These are phyloP conservation scores for Litsea cubeba DNA, from an alignment of 164 flowering plant species.

Conservation along the genomic window DNA sequence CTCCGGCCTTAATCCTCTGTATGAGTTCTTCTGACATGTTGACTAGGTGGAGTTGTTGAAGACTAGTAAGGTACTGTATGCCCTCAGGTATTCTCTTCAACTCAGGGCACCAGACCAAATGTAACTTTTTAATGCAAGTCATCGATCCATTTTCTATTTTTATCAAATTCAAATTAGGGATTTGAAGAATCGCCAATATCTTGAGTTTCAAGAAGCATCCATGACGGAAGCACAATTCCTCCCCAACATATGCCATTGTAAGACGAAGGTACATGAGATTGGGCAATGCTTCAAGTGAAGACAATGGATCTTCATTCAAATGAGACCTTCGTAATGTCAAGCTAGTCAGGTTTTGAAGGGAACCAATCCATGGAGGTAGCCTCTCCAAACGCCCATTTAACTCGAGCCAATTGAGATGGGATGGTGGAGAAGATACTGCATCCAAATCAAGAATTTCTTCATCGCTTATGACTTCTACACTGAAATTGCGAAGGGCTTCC, in stretches of 20 bases:
- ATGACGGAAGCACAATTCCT: not conserved
- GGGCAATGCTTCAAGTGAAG: not conserved
- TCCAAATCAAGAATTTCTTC: slow-evolving; percentile 2
- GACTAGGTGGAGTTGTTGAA: slow-evolving; percentile 22
- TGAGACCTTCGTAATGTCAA: not conserved
- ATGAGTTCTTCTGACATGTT: slow-evolving; percentile 31
- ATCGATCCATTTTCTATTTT: not conserved
- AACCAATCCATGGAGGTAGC: slow-evolving; percentile 29
- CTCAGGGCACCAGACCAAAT: not conserved
- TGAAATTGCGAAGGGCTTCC: not conserved
- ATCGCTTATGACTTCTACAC: not conserved
- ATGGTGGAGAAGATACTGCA: not conserved
- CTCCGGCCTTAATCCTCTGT: too few species aligned
- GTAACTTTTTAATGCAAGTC: not conserved
- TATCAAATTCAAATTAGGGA: not conserved
- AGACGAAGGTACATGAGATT: not conserved
- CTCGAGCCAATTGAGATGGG: slow-evolving; percentile 24
- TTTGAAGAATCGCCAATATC: rapidly evolving
- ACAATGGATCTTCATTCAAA: not conserved
- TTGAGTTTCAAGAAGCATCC: not conserved
- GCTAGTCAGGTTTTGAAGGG: slow-evolving; percentile 18
- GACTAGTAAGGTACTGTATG: slow-evolving; percentile 27
- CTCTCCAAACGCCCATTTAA: slow-evolving; percentile 22
- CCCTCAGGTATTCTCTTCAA: slow-evolving; percentile 29
- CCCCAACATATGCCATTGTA: not conserved